A percentile compares a stretch with the other conserved stretches of the same genome.
Evolutionary conservation across 1,139 yeast genomes (phyloP).

Genomic region (Debaryomyces psychrophilus): DNA sequence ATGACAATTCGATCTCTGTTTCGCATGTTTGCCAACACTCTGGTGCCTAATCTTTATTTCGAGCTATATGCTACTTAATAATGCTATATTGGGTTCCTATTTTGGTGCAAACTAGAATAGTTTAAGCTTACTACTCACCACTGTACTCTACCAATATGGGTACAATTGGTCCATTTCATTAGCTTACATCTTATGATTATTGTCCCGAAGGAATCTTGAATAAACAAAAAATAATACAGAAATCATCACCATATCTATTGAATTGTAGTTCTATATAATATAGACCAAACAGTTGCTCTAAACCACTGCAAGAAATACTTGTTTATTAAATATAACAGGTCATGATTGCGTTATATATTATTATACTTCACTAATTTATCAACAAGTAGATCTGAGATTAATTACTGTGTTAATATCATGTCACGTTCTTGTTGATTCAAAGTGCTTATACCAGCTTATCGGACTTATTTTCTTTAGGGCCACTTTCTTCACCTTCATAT

Average conservation of each 20-base stretch:
- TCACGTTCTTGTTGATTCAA: not conserved
- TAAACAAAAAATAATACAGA: not conserved
- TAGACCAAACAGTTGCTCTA: not conserved
- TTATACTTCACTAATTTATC: not conserved
- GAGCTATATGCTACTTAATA: constrained; percentile 15
- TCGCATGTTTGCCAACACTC: constrained; percentile 86
- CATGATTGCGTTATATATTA: not conserved
- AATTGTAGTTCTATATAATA: not conserved
- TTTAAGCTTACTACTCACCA: constrained; percentile 74
- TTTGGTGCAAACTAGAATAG: constrained; percentile 92
- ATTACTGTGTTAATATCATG: not conserved
- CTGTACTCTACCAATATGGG: constrained; percentile 44
- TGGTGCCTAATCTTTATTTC: constrained; percentile 67
- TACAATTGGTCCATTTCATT: constrained; percentile 70
- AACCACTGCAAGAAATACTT: not conserved
- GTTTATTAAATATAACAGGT: not conserved
- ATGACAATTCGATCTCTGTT: not conserved
- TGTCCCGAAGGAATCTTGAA: not conserved
- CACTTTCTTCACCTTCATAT: not conserved
- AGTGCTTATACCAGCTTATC: not conserved
- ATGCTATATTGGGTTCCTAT: constrained; percentile 82
- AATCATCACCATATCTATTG: not conserved
- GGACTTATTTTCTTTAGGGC: not conserved
- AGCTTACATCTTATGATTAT: constrained; percentile 30
- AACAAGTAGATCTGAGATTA: not conserved